These are phyloP conservation scores for Suhomyces wounanorum DNA, from an alignment of 1,139 yeast species.

Conservation along the genomic window DNA sequence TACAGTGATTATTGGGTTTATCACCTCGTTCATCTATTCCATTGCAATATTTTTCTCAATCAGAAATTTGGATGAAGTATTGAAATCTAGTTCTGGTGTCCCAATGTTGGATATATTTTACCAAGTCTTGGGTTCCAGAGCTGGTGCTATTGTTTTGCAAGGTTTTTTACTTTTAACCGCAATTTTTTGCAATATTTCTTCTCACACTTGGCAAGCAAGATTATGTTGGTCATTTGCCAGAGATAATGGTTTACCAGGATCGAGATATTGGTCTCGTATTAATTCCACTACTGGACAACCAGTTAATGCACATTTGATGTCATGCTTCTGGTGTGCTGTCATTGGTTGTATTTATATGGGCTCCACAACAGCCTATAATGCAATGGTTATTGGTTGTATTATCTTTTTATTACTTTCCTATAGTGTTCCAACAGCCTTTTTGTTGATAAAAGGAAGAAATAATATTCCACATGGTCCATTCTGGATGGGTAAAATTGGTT, in stretches of 20 bases:
- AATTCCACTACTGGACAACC: conserved; percentile 36
- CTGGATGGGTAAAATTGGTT: conserved; percentile 48
- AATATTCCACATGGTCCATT: conserved; percentile 44
- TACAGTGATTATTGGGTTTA: conserved; percentile 44
- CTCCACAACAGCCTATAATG: conserved; percentile 44
- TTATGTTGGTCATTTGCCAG: conserved; percentile 36
- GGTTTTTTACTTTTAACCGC: conserved; percentile 40
- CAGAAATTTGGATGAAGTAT: conserved; percentile 33
- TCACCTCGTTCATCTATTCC: conserved; percentile 42
- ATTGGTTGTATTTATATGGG: conserved; percentile 46
- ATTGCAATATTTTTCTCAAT: conserved; percentile 47
- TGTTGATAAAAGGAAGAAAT: conserved; percentile 38
- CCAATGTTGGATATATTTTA: conserved; percentile 45
- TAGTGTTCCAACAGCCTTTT: conserved; percentile 34
- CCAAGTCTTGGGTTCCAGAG: conserved; percentile 38
- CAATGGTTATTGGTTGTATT: conserved; percentile 42
- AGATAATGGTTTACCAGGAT: conserved; percentile 45
- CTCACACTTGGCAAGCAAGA: conserved; percentile 46
- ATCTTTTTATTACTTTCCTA: conserved; percentile 39
- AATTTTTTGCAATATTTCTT: conserved; percentile 43
- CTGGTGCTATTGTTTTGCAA: conserved; percentile 43
- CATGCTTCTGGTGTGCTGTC: conserved; percentile 37
- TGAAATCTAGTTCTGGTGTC: conserved; percentile 35
- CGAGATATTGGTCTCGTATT: conserved; percentile 35
- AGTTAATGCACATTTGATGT: conserved; percentile 38